Evolutionary conservation across 2,329 filamentous ascomycete species (phyloP), one percentile per base, ranked within the genome.

Genomic region (Aspergillus novoparasiticus): DNA sequence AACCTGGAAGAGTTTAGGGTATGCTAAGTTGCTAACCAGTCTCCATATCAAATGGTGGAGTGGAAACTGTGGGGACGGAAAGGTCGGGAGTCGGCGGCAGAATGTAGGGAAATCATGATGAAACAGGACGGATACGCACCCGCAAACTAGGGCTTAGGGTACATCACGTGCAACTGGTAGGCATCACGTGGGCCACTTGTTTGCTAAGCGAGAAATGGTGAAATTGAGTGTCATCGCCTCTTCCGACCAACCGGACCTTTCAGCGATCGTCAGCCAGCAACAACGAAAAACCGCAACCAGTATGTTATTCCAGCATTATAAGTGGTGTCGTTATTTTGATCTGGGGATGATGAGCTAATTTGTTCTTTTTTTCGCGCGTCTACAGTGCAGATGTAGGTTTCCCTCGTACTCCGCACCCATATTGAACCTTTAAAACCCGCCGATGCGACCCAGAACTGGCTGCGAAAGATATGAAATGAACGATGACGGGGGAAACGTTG

Each of bases 371-470:
- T 75, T 69, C 63, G 68, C 71, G 68, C 62, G 66, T 68, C 72
- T 80, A 76, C 73, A 94, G 92, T 95, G 92, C 92, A 95, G 89
- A 95, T 95, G 91, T 94, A 89, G 90, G 90, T 80, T 55, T 36
- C 32, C 39, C 50, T 56, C n/a, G 58, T 60, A 30, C 48, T 59
- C 67, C 64, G 69, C 64, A 60, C 60, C 73, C 73, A 65, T 62
- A 61, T 62, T 67, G 63, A 64, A 64, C 61, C 72, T 68, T 68
- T 71, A 70, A 64, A 41, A 59, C 68, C 68, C 32, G 45, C 48
- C 19, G 39, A 53, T 56, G 41, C 63, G 58, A 59, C 51, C 50
- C 45, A 54, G 55, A 51, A 36, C 54, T 48, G 57, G 54, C 60
- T 60, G 62, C 53, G 54, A 60, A 62, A 28, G 64, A 56, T 21